Evolutionary conservation across 2,329 filamentous ascomycete species (phyloP).

Genomic region (Arthrocladium fulminans): DNA sequence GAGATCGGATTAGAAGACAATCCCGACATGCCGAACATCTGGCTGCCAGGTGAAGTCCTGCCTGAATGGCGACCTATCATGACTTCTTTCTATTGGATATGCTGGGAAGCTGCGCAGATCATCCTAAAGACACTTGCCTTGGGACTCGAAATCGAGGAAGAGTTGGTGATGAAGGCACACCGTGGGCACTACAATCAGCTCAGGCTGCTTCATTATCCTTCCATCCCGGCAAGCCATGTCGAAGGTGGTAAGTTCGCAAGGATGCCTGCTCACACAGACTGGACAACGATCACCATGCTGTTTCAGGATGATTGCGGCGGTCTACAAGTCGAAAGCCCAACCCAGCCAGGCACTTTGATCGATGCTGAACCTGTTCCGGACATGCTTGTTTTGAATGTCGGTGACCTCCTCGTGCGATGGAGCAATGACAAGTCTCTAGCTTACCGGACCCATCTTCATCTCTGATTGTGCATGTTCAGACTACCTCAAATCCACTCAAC

Average conservation of each 20-base stretch:
- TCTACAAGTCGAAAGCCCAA: conserved; percentile 42
- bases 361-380: conserved; percentile 31
- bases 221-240: conserved; percentile 38
- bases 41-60: conserved; percentile 38
- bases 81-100: conserved; percentile 42
- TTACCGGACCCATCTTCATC: not conserved
- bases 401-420: conserved; percentile 43
- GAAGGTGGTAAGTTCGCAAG: conserved; percentile 35
- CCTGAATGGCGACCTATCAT: conserved; percentile 43
- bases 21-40: conserved; percentile 41
- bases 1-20: conserved; percentile 44
- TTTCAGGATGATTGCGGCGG: conserved; percentile 48
- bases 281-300: conserved; percentile 45
- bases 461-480: conserved; percentile 28
- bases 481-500: conserved; percentile 44
- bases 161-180: conserved; percentile 43
- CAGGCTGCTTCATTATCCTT: conserved; percentile 52
- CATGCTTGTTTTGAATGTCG: conserved; percentile 42
- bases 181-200: conserved; percentile 51
- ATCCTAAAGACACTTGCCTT: conserved; percentile 34
- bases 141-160: conserved; percentile 40
- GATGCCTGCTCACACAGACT: conserved; percentile 48
- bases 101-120: conserved; percentile 49
- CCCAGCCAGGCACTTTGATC: conserved; percentile 33
- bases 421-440: conserved; percentile 35